These are phyloP conservation scores for Rubia yunnanensis DNA, from an alignment of 257 asterid species.

Conservation along the genomic window DNA sequence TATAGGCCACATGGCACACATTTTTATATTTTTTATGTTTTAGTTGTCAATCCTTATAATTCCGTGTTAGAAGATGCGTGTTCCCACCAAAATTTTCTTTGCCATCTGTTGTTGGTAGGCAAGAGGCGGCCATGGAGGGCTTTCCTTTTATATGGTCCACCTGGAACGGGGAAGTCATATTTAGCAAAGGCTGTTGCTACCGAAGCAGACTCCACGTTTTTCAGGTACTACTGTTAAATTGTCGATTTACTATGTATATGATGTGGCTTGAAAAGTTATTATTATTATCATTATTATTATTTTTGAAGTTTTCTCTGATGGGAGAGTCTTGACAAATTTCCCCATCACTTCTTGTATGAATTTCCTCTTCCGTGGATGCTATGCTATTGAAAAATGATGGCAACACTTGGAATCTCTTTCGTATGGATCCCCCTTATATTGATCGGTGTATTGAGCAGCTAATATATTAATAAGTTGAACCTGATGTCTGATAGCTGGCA, in stretches of 20 bases:
- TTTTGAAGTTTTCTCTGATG: neutral
- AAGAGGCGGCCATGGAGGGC: slow-evolving; percentile 99
- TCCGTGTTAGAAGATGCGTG: neutral
- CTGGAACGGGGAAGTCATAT: slow-evolving; percentile 98
- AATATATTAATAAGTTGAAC: neutral
- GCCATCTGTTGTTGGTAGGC: slow-evolving; percentile 32
- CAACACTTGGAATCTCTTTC: neutral
- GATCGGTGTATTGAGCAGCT: neutral
- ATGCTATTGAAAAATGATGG: neutral
- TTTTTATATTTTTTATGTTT: neutral
- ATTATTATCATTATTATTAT: too few relatives aligned
- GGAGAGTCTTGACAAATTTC: neutral
- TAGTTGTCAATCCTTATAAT: neutral
- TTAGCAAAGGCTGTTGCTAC: slow-evolving; percentile 99
- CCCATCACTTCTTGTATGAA: neutral
- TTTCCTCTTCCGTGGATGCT: neutral
- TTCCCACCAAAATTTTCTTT: neutral
- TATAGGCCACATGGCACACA: neutral
- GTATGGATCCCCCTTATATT: neutral
- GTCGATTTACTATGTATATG: neutral
- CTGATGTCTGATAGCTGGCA: neutral
- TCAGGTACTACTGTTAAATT: slow-evolving; percentile 44
- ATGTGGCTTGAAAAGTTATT: neutral
- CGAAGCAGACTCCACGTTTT: slow-evolving; percentile 96
- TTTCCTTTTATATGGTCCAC: slow-evolving; percentile 96